A percentile compares a stretch with the other conserved stretches of the same genome.
Conservation (phyloP, 495 filamentous ascomycete species). For the Aspergillus sclerotiicarbonarius region DNA sequence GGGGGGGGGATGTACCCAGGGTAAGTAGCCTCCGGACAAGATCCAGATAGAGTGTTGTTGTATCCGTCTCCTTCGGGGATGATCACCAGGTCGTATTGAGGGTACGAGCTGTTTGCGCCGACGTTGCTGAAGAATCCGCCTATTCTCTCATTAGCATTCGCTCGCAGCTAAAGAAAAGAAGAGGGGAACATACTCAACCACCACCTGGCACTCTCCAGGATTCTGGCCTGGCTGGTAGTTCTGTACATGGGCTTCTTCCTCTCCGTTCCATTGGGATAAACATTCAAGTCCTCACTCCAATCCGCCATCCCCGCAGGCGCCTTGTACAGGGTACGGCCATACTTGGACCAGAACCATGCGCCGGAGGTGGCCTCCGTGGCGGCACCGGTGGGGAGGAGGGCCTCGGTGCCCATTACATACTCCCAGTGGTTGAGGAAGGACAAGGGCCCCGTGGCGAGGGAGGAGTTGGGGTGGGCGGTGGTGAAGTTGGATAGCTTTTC, state of each 20-base stretch:
- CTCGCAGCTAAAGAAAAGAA: neutral
- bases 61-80: slow-evolving; percentile 47
- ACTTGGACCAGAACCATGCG: slow-evolving; percentile 51
- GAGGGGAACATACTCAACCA: slow-evolving; percentile 32
- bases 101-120: slow-evolving; percentile 35
- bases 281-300: slow-evolving; percentile 43
- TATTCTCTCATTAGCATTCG: slow-evolving; percentile 13
- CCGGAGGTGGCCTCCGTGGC: slow-evolving; percentile 50
- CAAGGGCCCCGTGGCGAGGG: slow-evolving; percentile 43
- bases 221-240: slow-evolving; percentile 49
- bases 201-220: slow-evolving; percentile 47
- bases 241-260: slow-evolving; percentile 46
- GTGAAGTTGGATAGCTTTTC: slow-evolving; percentile 47
- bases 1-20: slow-evolving; percentile 14
- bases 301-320: slow-evolving; percentile 36
- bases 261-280: slow-evolving; percentile 44
- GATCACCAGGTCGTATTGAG: slow-evolving; percentile 41
- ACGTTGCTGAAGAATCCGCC: slow-evolving; percentile 39
- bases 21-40: slow-evolving; percentile 20
- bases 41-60: slow-evolving; percentile 49
- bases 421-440: slow-evolving; percentile 50
- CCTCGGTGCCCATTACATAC: slow-evolving; percentile 42
- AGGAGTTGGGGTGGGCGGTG: slow-evolving; percentile 27
- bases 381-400: slow-evolving; percentile 48
- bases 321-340: slow-evolving; percentile 50